Evolutionary conservation across 2,329 filamentous ascomycete genomes (phyloP).

Genomic region (Penicillium sp.): DNA sequence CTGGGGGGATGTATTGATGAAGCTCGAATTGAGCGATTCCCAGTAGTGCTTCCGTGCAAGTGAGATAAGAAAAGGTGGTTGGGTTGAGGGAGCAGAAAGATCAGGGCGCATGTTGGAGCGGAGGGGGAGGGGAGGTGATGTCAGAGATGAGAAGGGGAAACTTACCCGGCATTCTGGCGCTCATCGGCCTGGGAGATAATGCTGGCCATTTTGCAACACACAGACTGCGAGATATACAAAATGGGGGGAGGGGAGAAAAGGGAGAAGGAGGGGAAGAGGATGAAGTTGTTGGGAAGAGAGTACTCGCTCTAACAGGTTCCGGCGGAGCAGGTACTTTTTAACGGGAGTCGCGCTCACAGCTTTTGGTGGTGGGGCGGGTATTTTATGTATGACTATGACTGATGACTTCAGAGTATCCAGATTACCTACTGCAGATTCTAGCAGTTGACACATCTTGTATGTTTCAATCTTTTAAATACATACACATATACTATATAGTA

Average conservation of each 20-base stretch:
- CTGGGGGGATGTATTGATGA: neutral
- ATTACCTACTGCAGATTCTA: neutral
- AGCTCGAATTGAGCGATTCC: neutral
- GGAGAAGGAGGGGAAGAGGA: constrained; percentile 17
- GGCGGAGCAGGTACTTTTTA: constrained; percentile 42
- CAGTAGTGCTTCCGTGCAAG: constrained; percentile 3
- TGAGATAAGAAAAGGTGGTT: neutral
- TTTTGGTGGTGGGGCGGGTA: constrained; percentile 26
- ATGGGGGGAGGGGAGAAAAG: constrained; percentile 16
- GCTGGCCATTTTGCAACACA: constrained; percentile 50
- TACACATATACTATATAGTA: too few species aligned
- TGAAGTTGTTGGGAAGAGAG: constrained; percentile 28
- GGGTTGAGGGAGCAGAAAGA: neutral
- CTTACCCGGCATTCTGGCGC: constrained; percentile 57
- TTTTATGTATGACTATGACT: constrained; percentile 10
- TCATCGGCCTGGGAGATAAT: constrained; percentile 57
- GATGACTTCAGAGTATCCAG: constrained; percentile 7
- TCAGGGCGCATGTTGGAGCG: constrained; percentile 17
- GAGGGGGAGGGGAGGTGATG: constrained; percentile 38
- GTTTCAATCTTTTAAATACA: too few species aligned
- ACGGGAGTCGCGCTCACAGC: constrained; percentile 26
- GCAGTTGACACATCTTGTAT: too few species aligned
- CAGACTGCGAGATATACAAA: constrained; percentile 13
- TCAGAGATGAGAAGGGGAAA: constrained; percentile 40
- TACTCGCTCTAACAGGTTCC: constrained; percentile 30